Evolutionary conservation across 2,329 filamentous ascomycete genomes (phyloP), one percentile per base, ranked within the genome.

Genomic region (Fusarium sacchari): DNA sequence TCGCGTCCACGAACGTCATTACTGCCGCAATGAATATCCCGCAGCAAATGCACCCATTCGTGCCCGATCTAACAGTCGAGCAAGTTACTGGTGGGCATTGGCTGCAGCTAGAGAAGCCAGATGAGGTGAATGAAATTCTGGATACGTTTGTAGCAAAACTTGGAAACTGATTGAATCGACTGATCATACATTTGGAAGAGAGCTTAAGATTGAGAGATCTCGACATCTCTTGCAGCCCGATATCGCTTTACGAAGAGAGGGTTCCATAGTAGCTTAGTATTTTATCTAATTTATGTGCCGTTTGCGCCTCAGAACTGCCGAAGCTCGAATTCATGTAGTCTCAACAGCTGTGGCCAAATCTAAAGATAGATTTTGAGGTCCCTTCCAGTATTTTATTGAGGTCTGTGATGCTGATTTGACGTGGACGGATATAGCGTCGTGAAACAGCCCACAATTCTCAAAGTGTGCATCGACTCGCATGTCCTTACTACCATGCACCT

Each of bases 171-270:
- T 7, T 18, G 7, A 4, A 11, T 18, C 17, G 11, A 44, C 0
- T 26, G 10, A 24, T 12, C 6, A 13, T 12, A 5, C 5, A 18
- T 24, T 24, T 24, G 15, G 10, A 24, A 24, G n/a, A 18, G 6
- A 43, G 4, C 11, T 17, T 24, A 0, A 17, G 11, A 18, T 12
- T 13, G 7, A 22, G 6, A 15, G 8, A 7, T 0, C 8, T 46
- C 5, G 10, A 10, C 0, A 20, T 13, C 24, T 6, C 6, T 28
- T 22, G 22, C 39, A 15, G 1, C 15, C 22, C 22, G 7, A 40
- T 15, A n/a, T 6, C 2, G 39, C 7, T 40, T 9, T 22, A 15
- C 6, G 8, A 15, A 42, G 40, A 11, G 22, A n/a, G 14, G 22
- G 11, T 24, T 43, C 15, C 8, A 43, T 43, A 24, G 42, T 18